Conservation (phyloP, 768 basidiomycete genomes). For the Boletus vermiculosoides region DNA sequence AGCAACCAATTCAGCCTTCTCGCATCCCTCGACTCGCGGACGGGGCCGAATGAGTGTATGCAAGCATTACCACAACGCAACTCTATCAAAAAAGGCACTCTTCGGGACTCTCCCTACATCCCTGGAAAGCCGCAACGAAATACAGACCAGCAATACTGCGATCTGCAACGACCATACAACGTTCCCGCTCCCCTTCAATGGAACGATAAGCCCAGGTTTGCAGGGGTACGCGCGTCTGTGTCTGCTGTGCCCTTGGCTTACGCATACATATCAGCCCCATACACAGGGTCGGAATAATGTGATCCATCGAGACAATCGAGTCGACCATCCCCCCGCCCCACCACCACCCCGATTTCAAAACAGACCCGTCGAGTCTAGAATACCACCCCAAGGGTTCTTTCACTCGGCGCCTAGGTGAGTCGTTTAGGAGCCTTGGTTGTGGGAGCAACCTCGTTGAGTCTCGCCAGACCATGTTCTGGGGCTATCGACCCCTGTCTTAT, state of each 20-base stretch:
- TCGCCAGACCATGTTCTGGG: slow-evolving; percentile 3
- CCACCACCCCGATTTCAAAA: slow-evolving; percentile 8
- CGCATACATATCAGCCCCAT: background rate
- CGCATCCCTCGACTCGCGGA: background rate
- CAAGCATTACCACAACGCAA: background rate
- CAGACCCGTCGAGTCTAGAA: background rate
- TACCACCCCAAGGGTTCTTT: background rate
- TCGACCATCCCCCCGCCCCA: background rate
- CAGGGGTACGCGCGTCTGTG: slow-evolving; percentile 2
- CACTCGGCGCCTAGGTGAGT: slow-evolving; percentile 9
- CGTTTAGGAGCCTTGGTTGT: background rate
- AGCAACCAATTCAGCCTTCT: slow-evolving; percentile 9
- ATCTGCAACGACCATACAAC: background rate
- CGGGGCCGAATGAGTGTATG: background rate
- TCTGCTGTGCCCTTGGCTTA: background rate
- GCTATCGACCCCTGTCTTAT: slow-evolving; percentile 1
- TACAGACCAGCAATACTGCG: background rate
- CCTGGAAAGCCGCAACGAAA: background rate
- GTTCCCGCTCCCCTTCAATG: background rate
- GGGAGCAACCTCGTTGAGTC: background rate
- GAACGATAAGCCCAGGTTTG: background rate
- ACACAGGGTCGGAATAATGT: background rate
- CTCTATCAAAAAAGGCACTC: background rate
- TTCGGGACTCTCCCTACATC: background rate
- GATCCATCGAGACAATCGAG: background rate